Evolutionary conservation across 805 yeast species (phyloP), one percentile per base, ranked within the genome.

Genomic region (Wickerhamomyces rabaulensis): DNA sequence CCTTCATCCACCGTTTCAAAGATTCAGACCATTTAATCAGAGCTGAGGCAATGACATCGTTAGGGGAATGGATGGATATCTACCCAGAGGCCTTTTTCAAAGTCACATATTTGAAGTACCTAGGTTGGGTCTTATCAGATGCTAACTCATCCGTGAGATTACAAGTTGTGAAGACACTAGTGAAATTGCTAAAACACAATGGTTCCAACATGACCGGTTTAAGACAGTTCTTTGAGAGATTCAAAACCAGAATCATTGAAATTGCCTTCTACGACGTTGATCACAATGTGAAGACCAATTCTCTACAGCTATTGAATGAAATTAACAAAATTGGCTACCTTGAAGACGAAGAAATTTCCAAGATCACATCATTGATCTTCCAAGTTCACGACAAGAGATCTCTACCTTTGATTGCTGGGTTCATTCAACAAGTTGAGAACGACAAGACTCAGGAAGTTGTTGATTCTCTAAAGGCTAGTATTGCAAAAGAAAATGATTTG

Each of bases 81-180:
- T 76, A 76, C 50, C 95, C 96, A 0, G 90, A 84, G 47, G 67
- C 72, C 45, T 89, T 86, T 56, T 75, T 85, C 52, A 85, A 80
- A 50, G 81, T 84, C 12, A 69, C 82, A 1, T 87, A 81, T 57
- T 70, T 89, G 52, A 76, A 90, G 51, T 87, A 86, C 62, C 74
- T 86, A 57, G 96, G 96, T 5, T 86, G 95, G 95, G 69, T 87
- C 29, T 67, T 91, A 38, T 81, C 91, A n/a, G 97, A 90, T 58
- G 69, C 79, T 2, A 74, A 77, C 15, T 63, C 75, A 10, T 51
- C 60, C 3, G 95, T 87, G 1, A 74, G 95, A 53, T 60, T 71
- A 9, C 89, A 86, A 54, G 90, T 81, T 2, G 59, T 85, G 22
- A 78, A 72, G 53, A 72, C 75, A 4, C 65, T 90, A 39, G 61